Evolutionary conservation across 768 basidiomycete species (phyloP).

Genomic region (Podaxis sp.): DNA sequence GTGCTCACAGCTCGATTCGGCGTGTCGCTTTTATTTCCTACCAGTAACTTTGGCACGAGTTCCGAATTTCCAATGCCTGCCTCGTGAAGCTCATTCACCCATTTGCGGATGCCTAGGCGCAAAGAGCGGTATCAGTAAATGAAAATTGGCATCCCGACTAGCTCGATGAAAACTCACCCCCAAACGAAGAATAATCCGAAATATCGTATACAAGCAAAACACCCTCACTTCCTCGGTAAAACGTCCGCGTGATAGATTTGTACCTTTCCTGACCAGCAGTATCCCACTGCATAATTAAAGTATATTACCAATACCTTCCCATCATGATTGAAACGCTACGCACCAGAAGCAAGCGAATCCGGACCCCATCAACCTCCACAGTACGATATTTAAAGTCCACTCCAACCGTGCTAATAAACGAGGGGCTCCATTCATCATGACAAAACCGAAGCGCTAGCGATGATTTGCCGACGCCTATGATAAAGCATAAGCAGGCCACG

Average conservation of each 20-base stretch:
- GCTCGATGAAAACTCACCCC: neutral
- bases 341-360: conserved; percentile 3
- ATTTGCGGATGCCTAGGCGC: neutral
- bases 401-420: conserved; percentile 8
- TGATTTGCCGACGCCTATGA: conserved; percentile 9
- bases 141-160: neutral
- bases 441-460: conserved; percentile 7
- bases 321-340: neutral
- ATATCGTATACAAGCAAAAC: conserved; percentile 8
- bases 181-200: conserved; percentile 8
- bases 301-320: neutral
- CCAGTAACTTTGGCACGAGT: conserved; percentile 4
- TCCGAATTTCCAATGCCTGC: neutral
- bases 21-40: conserved; percentile 8
- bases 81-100: conserved; percentile 5
- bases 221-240: conserved; percentile 9
- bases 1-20: neutral
- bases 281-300: conserved; percentile 1
- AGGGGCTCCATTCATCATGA: conserved; percentile 8
- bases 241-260: conserved; percentile 1
- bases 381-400: conserved; percentile 8
- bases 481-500: no score
- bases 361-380: conserved; percentile 3
- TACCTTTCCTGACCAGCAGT: conserved; percentile 13
- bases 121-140: neutral